Evolutionary conservation across 106 monocot genomes (phyloP).

Genomic region (Dendrobium officinale): DNA sequence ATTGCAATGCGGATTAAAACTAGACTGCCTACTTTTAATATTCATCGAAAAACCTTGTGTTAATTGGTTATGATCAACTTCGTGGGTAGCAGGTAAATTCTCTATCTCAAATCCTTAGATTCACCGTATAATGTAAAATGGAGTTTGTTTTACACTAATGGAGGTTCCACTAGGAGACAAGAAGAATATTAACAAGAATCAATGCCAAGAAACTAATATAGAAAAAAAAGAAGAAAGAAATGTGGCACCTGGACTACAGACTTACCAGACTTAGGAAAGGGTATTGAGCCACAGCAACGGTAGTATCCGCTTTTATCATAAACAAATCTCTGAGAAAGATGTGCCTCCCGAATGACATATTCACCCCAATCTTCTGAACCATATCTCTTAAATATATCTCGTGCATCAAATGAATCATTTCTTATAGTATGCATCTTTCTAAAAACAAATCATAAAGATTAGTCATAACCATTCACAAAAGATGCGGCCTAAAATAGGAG

Average conservation of each 20-base stretch:
- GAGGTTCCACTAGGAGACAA: background rate
- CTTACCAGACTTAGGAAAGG: constrained; percentile 21
- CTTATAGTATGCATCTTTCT: constrained; percentile 33
- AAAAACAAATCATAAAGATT: constrained; percentile 5
- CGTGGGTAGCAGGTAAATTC: background rate
- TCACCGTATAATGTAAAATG: background rate
- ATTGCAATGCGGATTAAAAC: too few relatives aligned
- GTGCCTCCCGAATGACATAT: constrained; percentile 59
- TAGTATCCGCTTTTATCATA: constrained; percentile 79
- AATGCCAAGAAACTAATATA: background rate
- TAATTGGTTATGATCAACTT: background rate
- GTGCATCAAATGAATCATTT: constrained; percentile 69
- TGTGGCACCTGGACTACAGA: background rate
- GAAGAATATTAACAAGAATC: background rate
- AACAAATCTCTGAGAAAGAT: constrained; percentile 79
- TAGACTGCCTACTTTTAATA: too few relatives aligned
- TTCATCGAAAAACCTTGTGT: too few relatives aligned
- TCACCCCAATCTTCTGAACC: constrained; percentile 82
- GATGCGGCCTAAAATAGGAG: background rate
- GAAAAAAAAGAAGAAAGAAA: background rate
- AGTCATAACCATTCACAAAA: background rate
- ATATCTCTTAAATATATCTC: constrained; percentile 53
- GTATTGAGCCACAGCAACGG: constrained; percentile 78
- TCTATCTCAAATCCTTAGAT: background rate
- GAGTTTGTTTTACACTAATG: too few relatives aligned